Percentiles rank a stretch among this genome's conserved stretches.
These are phyloP conservation scores for Alternaria brassicae DNA, from an alignment of 2,329 filamentous ascomycete genomes.

Conservation along the genomic window DNA sequence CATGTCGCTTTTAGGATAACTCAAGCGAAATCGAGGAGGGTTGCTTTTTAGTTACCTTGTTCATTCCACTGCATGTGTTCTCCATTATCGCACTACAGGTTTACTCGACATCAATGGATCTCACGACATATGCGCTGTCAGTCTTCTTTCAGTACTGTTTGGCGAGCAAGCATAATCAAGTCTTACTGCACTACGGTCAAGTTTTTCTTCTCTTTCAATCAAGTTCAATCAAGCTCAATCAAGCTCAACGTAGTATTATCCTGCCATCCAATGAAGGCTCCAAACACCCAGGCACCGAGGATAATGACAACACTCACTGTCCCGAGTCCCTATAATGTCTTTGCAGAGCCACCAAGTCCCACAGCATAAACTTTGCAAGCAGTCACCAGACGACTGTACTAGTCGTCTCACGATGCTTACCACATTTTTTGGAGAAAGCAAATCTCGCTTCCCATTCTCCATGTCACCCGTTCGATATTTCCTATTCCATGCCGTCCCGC, in stretches of 20 bases:
- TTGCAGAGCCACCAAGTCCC: slow-evolving; percentile 1
- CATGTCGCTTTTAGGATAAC: background rate
- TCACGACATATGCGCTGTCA: slow-evolving; percentile 10
- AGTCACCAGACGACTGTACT: background rate
- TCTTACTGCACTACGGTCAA: background rate
- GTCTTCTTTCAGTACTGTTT: slow-evolving; percentile 1
- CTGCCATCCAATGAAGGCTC: background rate
- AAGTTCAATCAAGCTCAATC: no score
- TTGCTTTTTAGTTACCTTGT: background rate
- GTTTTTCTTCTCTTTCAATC: no score
- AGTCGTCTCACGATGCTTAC: background rate
- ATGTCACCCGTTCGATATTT: slow-evolving; percentile 3
- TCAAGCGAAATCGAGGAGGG: background rate
- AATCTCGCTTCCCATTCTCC: slow-evolving; percentile 2
- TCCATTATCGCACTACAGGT: slow-evolving; percentile 3
- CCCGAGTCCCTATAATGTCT: background rate
- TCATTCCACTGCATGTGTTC: background rate
- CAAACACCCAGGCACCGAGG: background rate
- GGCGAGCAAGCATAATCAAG: background rate
- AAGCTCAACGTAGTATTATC: slow-evolving; percentile 2
- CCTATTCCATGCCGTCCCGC: slow-evolving; percentile 4
- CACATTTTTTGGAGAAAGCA: background rate
- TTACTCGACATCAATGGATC: background rate
- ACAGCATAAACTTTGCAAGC: slow-evolving; percentile 14
- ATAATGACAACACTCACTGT: background rate